Evolutionary conservation across 2,329 filamentous ascomycete species (phyloP).

Genomic region (Nothophaeocryptopus gaeumannii): DNA sequence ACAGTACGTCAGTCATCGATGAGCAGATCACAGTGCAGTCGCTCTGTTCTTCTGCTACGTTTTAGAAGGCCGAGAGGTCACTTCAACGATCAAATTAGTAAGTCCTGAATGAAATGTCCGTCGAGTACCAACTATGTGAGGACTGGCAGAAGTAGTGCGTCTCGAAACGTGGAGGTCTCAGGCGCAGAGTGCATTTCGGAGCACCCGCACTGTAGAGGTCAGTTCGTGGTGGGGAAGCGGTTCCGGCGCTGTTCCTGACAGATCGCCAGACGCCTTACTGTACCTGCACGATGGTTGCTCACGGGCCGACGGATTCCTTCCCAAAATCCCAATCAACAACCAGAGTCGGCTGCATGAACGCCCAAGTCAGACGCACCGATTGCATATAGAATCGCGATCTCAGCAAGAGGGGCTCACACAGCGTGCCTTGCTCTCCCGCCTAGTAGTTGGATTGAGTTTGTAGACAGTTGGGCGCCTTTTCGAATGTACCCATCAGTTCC

Average conservation of each 20-base stretch:
- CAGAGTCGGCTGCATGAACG: constrained; percentile 9
- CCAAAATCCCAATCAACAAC: too few relatives aligned
- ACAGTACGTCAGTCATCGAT: constrained; percentile 7
- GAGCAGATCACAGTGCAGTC: background rate
- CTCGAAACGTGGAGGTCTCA: background rate
- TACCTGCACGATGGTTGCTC: too few relatives aligned
- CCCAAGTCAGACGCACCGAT: constrained; percentile 7
- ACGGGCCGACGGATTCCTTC: too few relatives aligned
- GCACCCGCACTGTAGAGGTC: background rate
- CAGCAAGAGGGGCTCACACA: too few relatives aligned
- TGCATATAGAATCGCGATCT: constrained; percentile 3
- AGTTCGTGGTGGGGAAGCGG: background rate
- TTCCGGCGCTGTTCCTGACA: constrained; percentile 6
- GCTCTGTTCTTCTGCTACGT: background rate
- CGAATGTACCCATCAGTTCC: too few relatives aligned
- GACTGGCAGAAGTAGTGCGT: background rate
- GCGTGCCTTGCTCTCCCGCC: too few relatives aligned
- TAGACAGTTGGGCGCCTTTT: too few relatives aligned
- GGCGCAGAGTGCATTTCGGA: too few relatives aligned
- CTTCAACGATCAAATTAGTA: background rate
- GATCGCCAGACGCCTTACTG: constrained; percentile 4
- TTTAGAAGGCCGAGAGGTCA: background rate
- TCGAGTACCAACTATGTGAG: background rate
- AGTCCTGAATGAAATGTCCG: background rate
- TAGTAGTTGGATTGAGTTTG: too few relatives aligned